phyloP scores from a whole-genome alignment of 768 basidiomycete genomes.

The Podaxis sp. region DNA sequence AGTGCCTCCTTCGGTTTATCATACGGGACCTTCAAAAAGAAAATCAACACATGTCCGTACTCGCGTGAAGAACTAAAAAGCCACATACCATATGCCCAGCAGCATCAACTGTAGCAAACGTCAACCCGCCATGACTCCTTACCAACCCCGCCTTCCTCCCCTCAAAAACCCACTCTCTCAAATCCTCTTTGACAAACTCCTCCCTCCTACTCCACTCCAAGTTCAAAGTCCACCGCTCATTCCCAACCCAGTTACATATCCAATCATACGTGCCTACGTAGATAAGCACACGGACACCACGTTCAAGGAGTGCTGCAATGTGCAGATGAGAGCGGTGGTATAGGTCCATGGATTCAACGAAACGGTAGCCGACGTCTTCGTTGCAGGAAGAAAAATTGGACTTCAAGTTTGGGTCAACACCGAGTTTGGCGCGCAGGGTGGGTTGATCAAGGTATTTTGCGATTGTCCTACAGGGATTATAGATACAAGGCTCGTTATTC shows the following conservation, averaged over 20 bases:
- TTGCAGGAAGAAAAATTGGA: conserved; percentile 35
- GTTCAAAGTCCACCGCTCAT: conserved; percentile 66
- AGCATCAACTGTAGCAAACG: conserved; percentile 60
- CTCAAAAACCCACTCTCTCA: conserved; percentile 61
- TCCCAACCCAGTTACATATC: conserved; percentile 78
- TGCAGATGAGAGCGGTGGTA: conserved; percentile 51
- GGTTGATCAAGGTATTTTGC: conserved; percentile 60
- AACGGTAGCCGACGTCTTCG: conserved; percentile 44
- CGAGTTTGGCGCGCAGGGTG: conserved; percentile 52
- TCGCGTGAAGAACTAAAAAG: not conserved
- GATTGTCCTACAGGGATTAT: conserved; percentile 44
- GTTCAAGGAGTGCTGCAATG: conserved; percentile 67
- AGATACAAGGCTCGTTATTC: not conserved
- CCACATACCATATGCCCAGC: conserved; percentile 70
- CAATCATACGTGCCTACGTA: conserved; percentile 74
- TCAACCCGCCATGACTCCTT: conserved; percentile 48
- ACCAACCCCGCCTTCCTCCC: conserved; percentile 41
- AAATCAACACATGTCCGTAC: not conserved
- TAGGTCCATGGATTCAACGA: conserved; percentile 43
- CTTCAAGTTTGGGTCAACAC: conserved; percentile 52
- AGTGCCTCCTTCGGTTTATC: conserved; percentile 61
- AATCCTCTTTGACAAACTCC: conserved; percentile 37
- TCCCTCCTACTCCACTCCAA: conserved; percentile 71
- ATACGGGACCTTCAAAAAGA: conserved; percentile 45
- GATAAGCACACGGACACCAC: conserved; percentile 67